Evolutionary conservation across 305 asterid species (phyloP), one percentile per base, ranked within the genome.

Genomic region (Fraxinus latifolia): DNA sequence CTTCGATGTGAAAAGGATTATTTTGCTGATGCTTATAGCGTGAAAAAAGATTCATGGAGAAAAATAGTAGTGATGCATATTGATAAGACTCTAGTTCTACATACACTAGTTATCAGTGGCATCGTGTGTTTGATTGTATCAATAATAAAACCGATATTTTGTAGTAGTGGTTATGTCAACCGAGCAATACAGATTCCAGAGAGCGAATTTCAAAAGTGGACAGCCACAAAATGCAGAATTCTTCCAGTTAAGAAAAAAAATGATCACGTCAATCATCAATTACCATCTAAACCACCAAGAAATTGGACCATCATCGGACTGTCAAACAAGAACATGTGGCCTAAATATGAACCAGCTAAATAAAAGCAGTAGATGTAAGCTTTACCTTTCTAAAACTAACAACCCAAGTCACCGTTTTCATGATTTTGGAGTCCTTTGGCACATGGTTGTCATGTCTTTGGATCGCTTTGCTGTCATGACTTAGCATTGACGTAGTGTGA

Each of bases 401-500:
- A 15, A 50, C 21, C 21, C 60, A 50, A 50, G 60, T 15, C 60
- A 15, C 71, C 79, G 33, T 73, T 73, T 80, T 79, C 8, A 3
- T 70, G 78, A 81, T 11, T 81, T 79, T 81, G 74, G 58, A 77
- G 55, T 74, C 47, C 50, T 36, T 79, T 39, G 77, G n/a, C 82
- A 15, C 81, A 72, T 5, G 82, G 81, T 7, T 4, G 60, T 15
- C 7, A 17, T 15, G 21, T 50, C 60, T 15, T 50, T 50, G 60
- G 15, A 15, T 50, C 60, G 7, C 60, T 50, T 3, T 83, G 79
- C 83, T 88, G 87, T 5, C 62, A 73, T 11, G 90, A 36, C 84
- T 78, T 87, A 1, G 89, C 58, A 72, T 29, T 86, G 39, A 67
- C 29, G 0, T 79, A 77, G 0, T 77, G 83, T 0, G 96, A 60